A percentile compares a stretch with the other conserved stretches of the same genome.
Conservation (phyloP, 2,329 filamentous ascomycete species). For the Cadophora malorum region DNA sequence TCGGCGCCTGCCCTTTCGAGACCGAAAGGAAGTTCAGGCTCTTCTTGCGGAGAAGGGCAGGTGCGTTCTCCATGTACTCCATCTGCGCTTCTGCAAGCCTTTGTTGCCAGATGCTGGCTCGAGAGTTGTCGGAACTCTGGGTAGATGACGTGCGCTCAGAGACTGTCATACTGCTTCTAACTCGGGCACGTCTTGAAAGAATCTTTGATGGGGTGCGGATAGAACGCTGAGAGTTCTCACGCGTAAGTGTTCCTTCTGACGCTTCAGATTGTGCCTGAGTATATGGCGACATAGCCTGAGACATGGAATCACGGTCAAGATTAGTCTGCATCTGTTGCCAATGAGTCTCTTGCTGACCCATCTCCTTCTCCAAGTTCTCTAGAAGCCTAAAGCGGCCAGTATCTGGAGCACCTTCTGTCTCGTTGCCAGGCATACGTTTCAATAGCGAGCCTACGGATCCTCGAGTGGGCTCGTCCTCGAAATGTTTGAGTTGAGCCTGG, state of each 20-base stretch:
- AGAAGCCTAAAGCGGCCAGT: conserved; percentile 50
- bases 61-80: conserved; percentile 52
- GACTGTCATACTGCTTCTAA: conserved; percentile 44
- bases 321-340: conserved; percentile 65
- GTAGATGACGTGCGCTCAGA: conserved; percentile 43
- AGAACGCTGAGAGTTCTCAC: conserved; percentile 42
- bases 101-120: conserved; percentile 52
- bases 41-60: conserved; percentile 47
- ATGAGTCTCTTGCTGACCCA: conserved; percentile 63
- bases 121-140: conserved; percentile 45
- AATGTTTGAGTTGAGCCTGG: conserved; percentile 43
- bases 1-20: conserved; percentile 47
- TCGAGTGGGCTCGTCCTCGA: conserved; percentile 40
- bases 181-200: conserved; percentile 48
- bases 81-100: conserved; percentile 54
- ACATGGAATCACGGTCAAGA: conserved; percentile 48
- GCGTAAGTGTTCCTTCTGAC: conserved; percentile 22
- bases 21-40: conserved; percentile 51
- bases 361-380: conserved; percentile 65
- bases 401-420: conserved; percentile 22
- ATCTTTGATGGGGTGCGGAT: conserved; percentile 49
- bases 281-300: conserved; percentile 35
- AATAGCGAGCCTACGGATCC: conserved; percentile 41
- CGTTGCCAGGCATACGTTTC: conserved; percentile 34
- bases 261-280: conserved; percentile 29